Evolutionary conservation across 1,284 basidiomycete species (phyloP).

Genomic region (Athelia sp.): DNA sequence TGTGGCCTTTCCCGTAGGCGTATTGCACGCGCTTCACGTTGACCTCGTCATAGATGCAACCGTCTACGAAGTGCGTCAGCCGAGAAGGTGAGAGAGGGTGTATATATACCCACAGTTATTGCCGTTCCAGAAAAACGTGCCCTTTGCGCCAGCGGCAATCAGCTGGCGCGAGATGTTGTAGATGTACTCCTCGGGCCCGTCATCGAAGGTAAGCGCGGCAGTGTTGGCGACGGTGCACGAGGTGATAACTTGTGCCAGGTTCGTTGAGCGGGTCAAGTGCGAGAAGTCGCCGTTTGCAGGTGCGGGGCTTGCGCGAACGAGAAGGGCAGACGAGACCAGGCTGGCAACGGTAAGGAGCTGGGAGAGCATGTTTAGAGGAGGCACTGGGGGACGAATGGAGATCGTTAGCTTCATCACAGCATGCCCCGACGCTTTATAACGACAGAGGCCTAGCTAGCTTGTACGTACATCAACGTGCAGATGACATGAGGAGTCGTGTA

Average conservation of each 20-base stretch:
- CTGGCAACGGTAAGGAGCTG: not conserved
- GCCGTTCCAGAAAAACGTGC: slow-evolving; percentile 46
- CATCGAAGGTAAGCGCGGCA: slow-evolving; percentile 49
- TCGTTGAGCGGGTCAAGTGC: not conserved
- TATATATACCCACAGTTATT: slow-evolving; percentile 27
- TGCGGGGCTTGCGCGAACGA: not conserved
- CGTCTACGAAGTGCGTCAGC: slow-evolving; percentile 21
- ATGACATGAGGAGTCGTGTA: too few relatives aligned
- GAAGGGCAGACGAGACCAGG: not conserved
- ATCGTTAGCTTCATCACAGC: too few relatives aligned
- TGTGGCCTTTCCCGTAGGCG: slow-evolving; percentile 37
- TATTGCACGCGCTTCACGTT: slow-evolving; percentile 26
- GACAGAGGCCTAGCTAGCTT: too few relatives aligned
- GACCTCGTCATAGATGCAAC: slow-evolving; percentile 46
- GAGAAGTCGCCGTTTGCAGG: too few relatives aligned
- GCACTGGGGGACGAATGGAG: too few relatives aligned
- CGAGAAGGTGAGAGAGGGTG: too few relatives aligned
- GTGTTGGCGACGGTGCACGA: slow-evolving; percentile 25
- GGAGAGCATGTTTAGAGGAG: not conserved
- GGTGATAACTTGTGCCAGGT: slow-evolving; percentile 24
- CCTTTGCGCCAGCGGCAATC: slow-evolving; percentile 32
- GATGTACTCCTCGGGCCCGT: slow-evolving; percentile 37
- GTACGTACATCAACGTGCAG: too few relatives aligned
- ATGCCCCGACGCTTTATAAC: too few relatives aligned
- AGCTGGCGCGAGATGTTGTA: slow-evolving; percentile 37